A percentile compares a stretch with the other conserved stretches of the same genome.
Evolutionary conservation across 129 eudicot genomes (phyloP).

Genomic region (Centaurea solstitialis): DNA sequence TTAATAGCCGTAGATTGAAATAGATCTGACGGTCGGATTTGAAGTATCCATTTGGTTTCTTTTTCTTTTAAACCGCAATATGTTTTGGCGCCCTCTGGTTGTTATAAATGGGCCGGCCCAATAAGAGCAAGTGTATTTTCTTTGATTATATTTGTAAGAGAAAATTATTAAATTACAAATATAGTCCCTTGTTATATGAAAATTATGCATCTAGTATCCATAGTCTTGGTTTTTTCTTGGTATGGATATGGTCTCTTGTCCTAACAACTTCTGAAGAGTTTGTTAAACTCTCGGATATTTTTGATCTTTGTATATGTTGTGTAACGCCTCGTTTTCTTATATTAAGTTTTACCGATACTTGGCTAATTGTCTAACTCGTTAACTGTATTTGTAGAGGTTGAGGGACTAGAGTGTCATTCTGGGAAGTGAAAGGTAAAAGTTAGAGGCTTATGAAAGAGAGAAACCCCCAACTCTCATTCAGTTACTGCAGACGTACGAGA

Average conservation of each 20-base stretch:
- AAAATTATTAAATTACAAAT: background rate
- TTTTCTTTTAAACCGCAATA: background rate
- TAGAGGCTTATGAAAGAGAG: too few relatives aligned
- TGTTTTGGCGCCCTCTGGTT: background rate
- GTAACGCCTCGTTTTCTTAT: too few relatives aligned
- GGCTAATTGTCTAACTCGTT: too few relatives aligned
- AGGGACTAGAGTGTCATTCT: too few relatives aligned
- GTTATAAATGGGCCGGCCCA: conserved; percentile 1
- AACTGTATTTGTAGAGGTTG: too few relatives aligned
- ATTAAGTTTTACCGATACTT: too few relatives aligned
- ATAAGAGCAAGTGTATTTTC: background rate
- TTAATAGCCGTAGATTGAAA: conserved; percentile 15
- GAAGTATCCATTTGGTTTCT: background rate
- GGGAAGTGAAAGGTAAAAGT: too few relatives aligned
- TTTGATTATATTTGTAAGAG: too few relatives aligned
- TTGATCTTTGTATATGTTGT: too few relatives aligned
- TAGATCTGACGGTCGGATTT: conserved; percentile 12
- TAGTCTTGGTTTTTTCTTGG: background rate
- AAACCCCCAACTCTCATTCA: too few relatives aligned
- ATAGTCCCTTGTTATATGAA: background rate
- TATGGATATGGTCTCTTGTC: background rate
- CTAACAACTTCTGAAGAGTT: background rate
- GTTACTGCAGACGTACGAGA: too few relatives aligned
- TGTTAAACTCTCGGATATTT: background rate
- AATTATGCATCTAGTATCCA: background rate